Evolutionary conservation across 2,329 filamentous ascomycete genomes (phyloP).

Genomic region (Trichoderma atrobrunneum): DNA sequence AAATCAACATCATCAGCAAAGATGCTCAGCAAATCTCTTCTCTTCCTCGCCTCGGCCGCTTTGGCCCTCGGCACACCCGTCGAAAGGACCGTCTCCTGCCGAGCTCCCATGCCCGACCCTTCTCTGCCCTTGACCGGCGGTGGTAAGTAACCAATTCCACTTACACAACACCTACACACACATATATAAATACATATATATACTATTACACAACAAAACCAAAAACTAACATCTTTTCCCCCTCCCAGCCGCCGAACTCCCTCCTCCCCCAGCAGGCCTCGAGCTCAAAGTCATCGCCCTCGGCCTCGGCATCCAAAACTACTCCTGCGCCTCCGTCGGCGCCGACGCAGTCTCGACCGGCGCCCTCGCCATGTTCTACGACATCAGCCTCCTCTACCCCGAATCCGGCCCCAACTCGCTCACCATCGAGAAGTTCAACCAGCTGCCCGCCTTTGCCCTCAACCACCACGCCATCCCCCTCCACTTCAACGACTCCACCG

Average conservation of each 20-base stretch:
- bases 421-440: conserved; percentile 36
- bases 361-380: conserved; percentile 60
- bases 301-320: conserved; percentile 67
- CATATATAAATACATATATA: too few relatives aligned
- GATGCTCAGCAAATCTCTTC: conserved; percentile 36
- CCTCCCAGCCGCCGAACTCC: conserved; percentile 42
- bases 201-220: conserved; percentile 19
- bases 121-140: conserved; percentile 40
- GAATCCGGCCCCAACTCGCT: conserved; percentile 40
- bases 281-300: conserved; percentile 55
- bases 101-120: conserved; percentile 18
- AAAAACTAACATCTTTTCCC: neutral
- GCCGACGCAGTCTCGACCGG: conserved; percentile 43
- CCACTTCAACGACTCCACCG: conserved; percentile 38
- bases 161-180: conserved; percentile 8
- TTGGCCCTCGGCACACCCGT: conserved; percentile 32
- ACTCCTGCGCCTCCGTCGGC: conserved; percentile 52
- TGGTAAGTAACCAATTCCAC: conserved; percentile 30
- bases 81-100: conserved; percentile 11
- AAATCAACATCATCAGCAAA: neutral
- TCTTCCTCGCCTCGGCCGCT: conserved; percentile 36
- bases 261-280: conserved; percentile 38
- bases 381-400: conserved; percentile 53
- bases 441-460: conserved; percentile 42
- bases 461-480: conserved; percentile 46